Evolutionary conservation across 2,329 filamentous ascomycete species (phyloP).

Genomic region (Xylariaceae sp.): DNA sequence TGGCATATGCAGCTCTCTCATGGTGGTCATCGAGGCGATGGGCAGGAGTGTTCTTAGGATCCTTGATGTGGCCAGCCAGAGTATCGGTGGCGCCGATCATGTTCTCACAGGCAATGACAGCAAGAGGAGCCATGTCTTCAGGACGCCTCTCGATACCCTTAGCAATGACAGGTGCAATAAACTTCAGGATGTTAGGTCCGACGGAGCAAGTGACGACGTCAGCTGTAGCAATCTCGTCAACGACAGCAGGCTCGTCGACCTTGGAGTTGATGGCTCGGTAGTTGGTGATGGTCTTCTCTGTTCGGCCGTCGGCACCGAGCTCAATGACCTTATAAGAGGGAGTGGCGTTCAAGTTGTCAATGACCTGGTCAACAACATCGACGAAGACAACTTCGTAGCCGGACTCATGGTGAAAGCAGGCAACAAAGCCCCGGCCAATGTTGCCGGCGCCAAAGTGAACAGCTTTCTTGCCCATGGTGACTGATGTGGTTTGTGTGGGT

Average conservation of each 20-base stretch:
- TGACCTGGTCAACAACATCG: constrained; percentile 83
- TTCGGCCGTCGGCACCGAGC: constrained; percentile 73
- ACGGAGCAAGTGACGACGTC: constrained; percentile 96
- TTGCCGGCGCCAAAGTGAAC: constrained; percentile 85
- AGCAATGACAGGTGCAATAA: constrained; percentile 92
- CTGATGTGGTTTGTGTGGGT: background rate
- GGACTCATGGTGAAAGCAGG: constrained; percentile 89
- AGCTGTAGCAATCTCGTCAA: constrained; percentile 81
- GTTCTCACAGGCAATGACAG: constrained; percentile 97
- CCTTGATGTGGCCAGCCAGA: constrained; percentile 75
- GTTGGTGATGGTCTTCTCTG: constrained; percentile 81
- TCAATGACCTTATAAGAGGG: constrained; percentile 88
- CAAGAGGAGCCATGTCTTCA: constrained; percentile 60
- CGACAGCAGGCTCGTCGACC: constrained; percentile 72
- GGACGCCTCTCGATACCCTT: constrained; percentile 82
- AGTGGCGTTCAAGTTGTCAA: constrained; percentile 71
- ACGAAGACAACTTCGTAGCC: constrained; percentile 96
- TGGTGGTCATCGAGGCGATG: constrained; percentile 64
- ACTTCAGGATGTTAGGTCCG: constrained; percentile 91
- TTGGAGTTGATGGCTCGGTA: constrained; percentile 97
- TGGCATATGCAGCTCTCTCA: constrained; percentile 82
- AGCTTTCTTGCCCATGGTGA: constrained; percentile 59
- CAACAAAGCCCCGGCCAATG: constrained; percentile 82
- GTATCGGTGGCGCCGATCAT: constrained; percentile 91
- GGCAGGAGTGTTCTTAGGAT: constrained; percentile 65